A percentile compares a stretch with the other conserved stretches of the same genome.
Evolutionary conservation across 192 early-diverging fungal genomes (phyloP).

Genomic region (Rhizoclosmatium globosum): DNA sequence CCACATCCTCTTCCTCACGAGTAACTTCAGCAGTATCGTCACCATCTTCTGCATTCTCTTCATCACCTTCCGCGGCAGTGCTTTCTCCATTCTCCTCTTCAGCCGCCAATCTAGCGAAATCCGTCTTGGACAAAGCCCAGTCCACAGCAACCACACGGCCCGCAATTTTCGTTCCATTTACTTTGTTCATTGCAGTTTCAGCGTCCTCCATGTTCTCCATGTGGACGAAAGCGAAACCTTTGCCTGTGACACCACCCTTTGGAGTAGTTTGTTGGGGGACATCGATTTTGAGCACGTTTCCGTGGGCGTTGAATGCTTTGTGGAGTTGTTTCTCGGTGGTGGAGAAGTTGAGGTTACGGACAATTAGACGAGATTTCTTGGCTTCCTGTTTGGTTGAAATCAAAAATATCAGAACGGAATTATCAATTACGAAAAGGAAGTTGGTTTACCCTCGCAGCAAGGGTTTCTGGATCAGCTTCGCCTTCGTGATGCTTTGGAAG

Average conservation of each 20-base stretch:
- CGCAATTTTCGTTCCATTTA: slow-evolving; percentile 77
- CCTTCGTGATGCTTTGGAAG: neutral
- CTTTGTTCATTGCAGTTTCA: slow-evolving; percentile 69
- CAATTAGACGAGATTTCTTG: slow-evolving; percentile 80
- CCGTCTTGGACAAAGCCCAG: slow-evolving; percentile 81
- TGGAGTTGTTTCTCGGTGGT: slow-evolving; percentile 58
- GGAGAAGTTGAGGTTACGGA: slow-evolving; percentile 88
- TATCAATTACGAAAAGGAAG: neutral
- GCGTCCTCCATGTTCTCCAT: slow-evolving; percentile 77
- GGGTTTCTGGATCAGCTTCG: neutral
- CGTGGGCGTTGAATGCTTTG: slow-evolving; percentile 70
- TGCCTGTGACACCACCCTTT: slow-evolving; percentile 4
- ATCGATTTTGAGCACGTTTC: slow-evolving; percentile 73
- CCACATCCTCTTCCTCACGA: slow-evolving; percentile 39
- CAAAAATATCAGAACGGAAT: neutral
- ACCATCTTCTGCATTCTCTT: slow-evolving; percentile 46
- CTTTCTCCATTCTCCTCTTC: slow-evolving; percentile 36
- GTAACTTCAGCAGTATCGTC: slow-evolving; percentile 44
- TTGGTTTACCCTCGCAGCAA: neutral
- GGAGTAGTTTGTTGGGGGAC: slow-evolving; percentile 78
- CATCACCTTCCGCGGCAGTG: slow-evolving; percentile 48
- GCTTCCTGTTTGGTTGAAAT: slow-evolving; percentile 31
- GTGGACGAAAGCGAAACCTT: slow-evolving; percentile 93
- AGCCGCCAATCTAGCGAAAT: slow-evolving; percentile 67
- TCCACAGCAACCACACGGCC: slow-evolving; percentile 84